Percentiles rank a stretch among this genome's conserved stretches.
phyloP scores from a whole-genome alignment of 73 alveolate genomes.

The Loxodes magnus region DNA sequence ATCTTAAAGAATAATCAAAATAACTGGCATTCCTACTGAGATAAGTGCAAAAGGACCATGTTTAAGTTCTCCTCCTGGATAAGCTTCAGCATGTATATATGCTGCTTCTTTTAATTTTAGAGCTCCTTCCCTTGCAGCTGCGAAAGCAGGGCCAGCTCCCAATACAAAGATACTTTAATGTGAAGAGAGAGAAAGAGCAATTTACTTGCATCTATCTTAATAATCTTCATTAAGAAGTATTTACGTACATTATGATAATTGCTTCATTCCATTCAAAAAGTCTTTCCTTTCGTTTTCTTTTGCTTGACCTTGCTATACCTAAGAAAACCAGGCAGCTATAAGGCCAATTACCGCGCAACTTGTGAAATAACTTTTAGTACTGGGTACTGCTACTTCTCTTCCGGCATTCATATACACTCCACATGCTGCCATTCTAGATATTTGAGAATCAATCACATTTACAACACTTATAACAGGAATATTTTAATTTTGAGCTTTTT shows the following conservation, averaged over 20 bases:
- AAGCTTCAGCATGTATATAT: slow-evolving; percentile 89
- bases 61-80: slow-evolving; percentile 82
- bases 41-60: slow-evolving; percentile 63
- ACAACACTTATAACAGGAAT: slow-evolving; percentile 61
- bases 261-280: slow-evolving; percentile 7
- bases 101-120: slow-evolving; percentile 86
- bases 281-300: not conserved
- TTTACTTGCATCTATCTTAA: not conserved
- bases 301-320: too few species aligned
- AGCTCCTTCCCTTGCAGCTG: slow-evolving; percentile 94
- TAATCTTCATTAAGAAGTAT: slow-evolving; percentile 11
- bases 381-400: slow-evolving; percentile 82
- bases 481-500: slow-evolving; percentile 25
- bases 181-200: slow-evolving; percentile 20
- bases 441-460: slow-evolving; percentile 54
- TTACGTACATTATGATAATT: not conserved
- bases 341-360: slow-evolving; percentile 16
- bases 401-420: slow-evolving; percentile 88
- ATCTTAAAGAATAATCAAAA: not conserved
- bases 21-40: slow-evolving; percentile 16
- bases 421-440: slow-evolving; percentile 60
- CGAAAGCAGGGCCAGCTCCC: slow-evolving; percentile 84
- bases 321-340: slow-evolving; percentile 38
- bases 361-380: slow-evolving; percentile 70
- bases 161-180: slow-evolving; percentile 45